A percentile compares a stretch with the other conserved stretches of the same genome.
Evolutionary conservation across 768 basidiomycete species (phyloP).

Genomic region (Boletus sensibilis): DNA sequence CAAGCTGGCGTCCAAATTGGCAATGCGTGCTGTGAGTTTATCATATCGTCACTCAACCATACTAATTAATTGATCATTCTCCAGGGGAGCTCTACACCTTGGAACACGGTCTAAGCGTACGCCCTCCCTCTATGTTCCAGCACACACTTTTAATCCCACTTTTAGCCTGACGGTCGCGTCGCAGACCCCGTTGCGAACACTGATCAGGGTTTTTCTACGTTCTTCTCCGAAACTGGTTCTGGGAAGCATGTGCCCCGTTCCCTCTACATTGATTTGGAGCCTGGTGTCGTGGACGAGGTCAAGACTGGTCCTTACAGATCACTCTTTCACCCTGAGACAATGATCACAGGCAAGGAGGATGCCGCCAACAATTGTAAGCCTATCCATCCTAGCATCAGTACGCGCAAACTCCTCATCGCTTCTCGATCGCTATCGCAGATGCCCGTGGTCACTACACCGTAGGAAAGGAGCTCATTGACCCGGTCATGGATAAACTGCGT

Average conservation of each 20-base stretch:
- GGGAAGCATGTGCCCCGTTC: slow-evolving; percentile 97
- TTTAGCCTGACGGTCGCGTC: slow-evolving; percentile 89
- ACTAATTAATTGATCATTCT: slow-evolving; percentile 10
- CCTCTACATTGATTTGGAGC: slow-evolving; percentile 94
- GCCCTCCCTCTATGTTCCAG: slow-evolving; percentile 31
- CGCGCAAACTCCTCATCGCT: slow-evolving; percentile 9
- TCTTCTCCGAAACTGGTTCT: slow-evolving; percentile 93
- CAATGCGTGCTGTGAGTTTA: slow-evolving; percentile 88
- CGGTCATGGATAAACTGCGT: slow-evolving; percentile 95
- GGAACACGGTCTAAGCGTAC: slow-evolving; percentile 93
- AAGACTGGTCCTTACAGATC: slow-evolving; percentile 88
- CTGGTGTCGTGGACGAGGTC: slow-evolving; percentile 94
- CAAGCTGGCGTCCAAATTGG: slow-evolving; percentile 95
- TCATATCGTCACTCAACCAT: slow-evolving; percentile 3
- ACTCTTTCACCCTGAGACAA: slow-evolving; percentile 96
- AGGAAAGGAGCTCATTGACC: slow-evolving; percentile 97
- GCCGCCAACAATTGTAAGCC: slow-evolving; percentile 97
- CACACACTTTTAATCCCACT: slow-evolving; percentile 13
- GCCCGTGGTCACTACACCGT: slow-evolving; percentile 99
- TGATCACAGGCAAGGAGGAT: slow-evolving; percentile 98
- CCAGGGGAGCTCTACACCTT: slow-evolving; percentile 97
- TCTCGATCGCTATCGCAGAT: slow-evolving; percentile 48
- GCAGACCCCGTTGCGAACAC: slow-evolving; percentile 48
- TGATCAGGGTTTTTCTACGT: slow-evolving; percentile 93
- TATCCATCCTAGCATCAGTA: not conserved